These are phyloP conservation scores for Suillus americanus DNA, from an alignment of 768 basidiomycete genomes.

Conservation along the genomic window DNA sequence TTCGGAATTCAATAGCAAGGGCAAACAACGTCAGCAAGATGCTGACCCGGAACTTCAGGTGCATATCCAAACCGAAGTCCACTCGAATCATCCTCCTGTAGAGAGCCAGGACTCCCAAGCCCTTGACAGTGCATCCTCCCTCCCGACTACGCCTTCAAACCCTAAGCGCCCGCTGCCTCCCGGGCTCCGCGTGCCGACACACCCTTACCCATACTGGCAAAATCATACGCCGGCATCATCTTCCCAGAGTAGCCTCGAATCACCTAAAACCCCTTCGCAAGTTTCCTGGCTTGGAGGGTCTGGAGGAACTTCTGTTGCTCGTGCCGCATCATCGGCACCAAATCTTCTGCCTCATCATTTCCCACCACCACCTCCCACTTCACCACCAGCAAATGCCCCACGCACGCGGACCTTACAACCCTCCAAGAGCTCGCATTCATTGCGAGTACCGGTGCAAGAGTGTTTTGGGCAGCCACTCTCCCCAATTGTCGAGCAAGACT, in stretches of 20 bases:
- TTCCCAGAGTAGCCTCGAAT: conserved; percentile 30
- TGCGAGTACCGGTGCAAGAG: conserved; percentile 38
- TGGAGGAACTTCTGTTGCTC: conserved; percentile 13
- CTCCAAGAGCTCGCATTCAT: conserved; percentile 41
- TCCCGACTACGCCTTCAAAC: conserved; percentile 23
- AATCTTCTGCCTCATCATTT: conserved; percentile 22
- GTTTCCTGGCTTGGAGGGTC: conserved; percentile 37
- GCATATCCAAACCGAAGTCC: conserved; percentile 29
- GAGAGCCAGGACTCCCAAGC: conserved; percentile 15
- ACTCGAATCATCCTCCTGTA: conserved; percentile 19
- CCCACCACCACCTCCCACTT: conserved; percentile 35
- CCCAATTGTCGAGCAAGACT: conserved; percentile 66
- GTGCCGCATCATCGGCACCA: conserved; percentile 8
- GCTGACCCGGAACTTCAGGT: conserved; percentile 22
- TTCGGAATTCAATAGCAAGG: conserved; percentile 26
- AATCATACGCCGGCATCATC: conserved; percentile 32
- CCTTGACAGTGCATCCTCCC: conserved; percentile 20
- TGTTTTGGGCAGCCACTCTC: conserved; percentile 47
- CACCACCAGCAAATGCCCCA: conserved; percentile 20
- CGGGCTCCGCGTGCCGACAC: conserved; percentile 31
- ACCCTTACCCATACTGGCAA: conserved; percentile 37
- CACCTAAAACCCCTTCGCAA: conserved; percentile 36
- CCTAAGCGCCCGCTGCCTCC: conserved; percentile 24
- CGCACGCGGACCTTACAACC: conserved; percentile 33
- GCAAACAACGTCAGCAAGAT: conserved; percentile 24